Evolutionary conservation across 2,329 filamentous ascomycete genomes (phyloP).

Genomic region (Talaromyces sp.): DNA sequence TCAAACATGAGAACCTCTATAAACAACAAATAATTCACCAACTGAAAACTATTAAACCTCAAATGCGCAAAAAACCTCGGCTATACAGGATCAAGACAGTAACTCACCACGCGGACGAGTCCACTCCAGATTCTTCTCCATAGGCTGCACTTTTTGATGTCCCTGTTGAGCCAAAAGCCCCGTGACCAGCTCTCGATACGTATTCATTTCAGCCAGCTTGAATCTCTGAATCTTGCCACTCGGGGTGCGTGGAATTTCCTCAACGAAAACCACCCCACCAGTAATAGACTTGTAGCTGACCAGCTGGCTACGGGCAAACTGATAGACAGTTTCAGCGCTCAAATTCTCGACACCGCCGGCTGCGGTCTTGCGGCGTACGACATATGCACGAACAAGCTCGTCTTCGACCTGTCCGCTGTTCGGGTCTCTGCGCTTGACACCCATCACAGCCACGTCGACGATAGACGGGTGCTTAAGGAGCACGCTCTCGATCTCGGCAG

Average conservation of each 20-base stretch:
- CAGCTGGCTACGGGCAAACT: conserved; percentile 34
- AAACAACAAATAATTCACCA: neutral
- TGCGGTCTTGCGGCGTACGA: conserved; percentile 29
- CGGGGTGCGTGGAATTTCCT: conserved; percentile 43
- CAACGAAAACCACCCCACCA: conserved; percentile 43
- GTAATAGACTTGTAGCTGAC: conserved; percentile 45
- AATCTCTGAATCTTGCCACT: conserved; percentile 46
- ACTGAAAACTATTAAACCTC: neutral
- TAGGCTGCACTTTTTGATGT: neutral
- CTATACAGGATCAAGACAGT: neutral
- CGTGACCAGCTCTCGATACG: conserved; percentile 31
- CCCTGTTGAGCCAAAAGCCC: neutral
- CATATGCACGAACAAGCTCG: conserved; percentile 41
- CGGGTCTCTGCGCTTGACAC: conserved; percentile 28
- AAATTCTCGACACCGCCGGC: conserved; percentile 19
- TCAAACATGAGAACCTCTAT: neutral
- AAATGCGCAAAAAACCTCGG: neutral
- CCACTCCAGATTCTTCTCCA: neutral
- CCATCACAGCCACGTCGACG: conserved; percentile 42
- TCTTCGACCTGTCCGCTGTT: conserved; percentile 15
- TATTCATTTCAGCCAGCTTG: conserved; percentile 34
- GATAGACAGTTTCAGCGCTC: conserved; percentile 38
- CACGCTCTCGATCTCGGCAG: conserved; percentile 43
- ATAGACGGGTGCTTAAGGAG: conserved; percentile 41
- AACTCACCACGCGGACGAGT: neutral